These are phyloP conservation scores for Inga laurina DNA, from an alignment of 306 rosid genomes.

Conservation along the genomic window DNA sequence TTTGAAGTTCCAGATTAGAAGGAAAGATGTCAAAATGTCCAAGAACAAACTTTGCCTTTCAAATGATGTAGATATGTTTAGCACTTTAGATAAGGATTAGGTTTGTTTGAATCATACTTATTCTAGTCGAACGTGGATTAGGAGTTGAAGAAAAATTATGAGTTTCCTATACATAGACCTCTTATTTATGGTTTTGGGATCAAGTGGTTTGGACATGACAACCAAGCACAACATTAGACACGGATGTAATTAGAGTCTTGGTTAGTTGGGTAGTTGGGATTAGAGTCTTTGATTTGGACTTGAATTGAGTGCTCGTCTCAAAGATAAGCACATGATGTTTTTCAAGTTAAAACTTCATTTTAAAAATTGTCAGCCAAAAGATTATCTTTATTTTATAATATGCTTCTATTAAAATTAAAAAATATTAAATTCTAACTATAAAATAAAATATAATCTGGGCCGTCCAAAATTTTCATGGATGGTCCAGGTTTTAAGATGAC, in stretches of 20 bases:
- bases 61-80: neutral
- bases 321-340: neutral
- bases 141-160: neutral
- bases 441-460: too few species aligned
- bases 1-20: neutral
- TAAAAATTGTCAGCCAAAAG: neutral
- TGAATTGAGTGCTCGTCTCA: too few species aligned
- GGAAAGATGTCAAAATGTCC: neutral
- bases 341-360: neutral
- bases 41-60: neutral
- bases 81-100: neutral
- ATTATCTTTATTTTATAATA: neutral
- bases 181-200: neutral
- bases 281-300: too few species aligned
- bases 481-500: neutral
- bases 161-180: neutral
- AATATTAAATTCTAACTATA: too few species aligned
- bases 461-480: neutral
- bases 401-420: neutral
- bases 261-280: too few species aligned
- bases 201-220: neutral
- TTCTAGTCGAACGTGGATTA: neutral
- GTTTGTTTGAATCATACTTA: neutral
- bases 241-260: neutral
- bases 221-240: neutral